These are phyloP conservation scores for Suillus alpinus DNA, from an alignment of 768 basidiomycete genomes.

Conservation along the genomic window DNA sequence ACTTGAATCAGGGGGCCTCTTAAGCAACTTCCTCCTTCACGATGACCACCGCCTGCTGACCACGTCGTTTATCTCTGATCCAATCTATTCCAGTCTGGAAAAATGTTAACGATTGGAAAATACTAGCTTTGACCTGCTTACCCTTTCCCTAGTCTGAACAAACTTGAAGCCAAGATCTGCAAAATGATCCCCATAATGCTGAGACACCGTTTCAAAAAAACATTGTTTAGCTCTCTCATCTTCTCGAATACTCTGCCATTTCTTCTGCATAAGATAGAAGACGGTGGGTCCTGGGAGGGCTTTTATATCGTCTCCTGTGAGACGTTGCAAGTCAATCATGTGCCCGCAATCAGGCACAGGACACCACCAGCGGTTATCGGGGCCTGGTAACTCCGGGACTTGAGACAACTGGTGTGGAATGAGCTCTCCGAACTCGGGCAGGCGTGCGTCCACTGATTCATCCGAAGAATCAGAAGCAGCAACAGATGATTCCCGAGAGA, in stretches of 20 bases:
- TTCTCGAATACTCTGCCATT: constrained; percentile 38
- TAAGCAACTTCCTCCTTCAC: not conserved
- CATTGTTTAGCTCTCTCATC: constrained; percentile 19
- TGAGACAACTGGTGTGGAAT: constrained; percentile 37
- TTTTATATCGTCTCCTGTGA: constrained; percentile 32
- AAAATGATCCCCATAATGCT: constrained; percentile 26
- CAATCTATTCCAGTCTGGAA: constrained; percentile 13
- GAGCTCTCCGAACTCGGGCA: constrained; percentile 15
- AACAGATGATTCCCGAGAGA: constrained; percentile 49
- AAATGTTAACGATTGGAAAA: not conserved
- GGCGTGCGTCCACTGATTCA: constrained; percentile 19
- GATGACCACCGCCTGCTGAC: not conserved
- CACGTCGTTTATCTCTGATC: constrained; percentile 1
- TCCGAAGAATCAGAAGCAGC: constrained; percentile 38
- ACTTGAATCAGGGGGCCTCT: not conserved
- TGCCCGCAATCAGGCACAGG: constrained; percentile 41
- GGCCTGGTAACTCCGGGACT: constrained; percentile 39
- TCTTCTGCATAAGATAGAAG: constrained; percentile 25
- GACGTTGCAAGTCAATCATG: constrained; percentile 44
- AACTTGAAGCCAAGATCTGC: constrained; percentile 16
- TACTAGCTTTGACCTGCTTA: constrained; percentile 3
- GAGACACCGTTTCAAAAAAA: constrained; percentile 24
- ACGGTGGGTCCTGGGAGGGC: constrained; percentile 20
- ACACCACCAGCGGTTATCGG: constrained; percentile 54
- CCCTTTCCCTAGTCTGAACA: constrained; percentile 17